Base-by-base conservation (phyloP, 75 land plant species). In the Cryptomeria japonica region DNA sequence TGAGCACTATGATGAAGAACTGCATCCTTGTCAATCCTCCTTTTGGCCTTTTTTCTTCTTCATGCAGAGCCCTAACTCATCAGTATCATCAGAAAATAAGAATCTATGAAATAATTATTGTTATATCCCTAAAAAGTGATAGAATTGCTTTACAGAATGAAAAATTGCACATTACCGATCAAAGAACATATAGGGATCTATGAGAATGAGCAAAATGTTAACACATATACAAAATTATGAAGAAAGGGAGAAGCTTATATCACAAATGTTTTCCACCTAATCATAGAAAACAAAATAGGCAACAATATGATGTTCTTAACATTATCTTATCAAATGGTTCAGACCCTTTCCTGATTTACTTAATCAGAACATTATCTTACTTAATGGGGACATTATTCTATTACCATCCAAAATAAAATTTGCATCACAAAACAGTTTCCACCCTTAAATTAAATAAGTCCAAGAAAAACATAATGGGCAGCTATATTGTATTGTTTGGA, bases 1-100 rank as follows among this genome's bases (percentile, higher is more conserved):
- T 28, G 16, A 92, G 86, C n/a, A 91, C 96, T 8, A 96, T 61
- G 2, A 96, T 25, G 88, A 96, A 96, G 90, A 95, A 96, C 64
- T 96, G 94, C 36, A 86, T 86, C 76, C 95, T 88, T 3, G 92
- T 88, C n/a, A 87, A 87, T 8, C 91, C 89, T 0, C 93, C 89
- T 87, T 89, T 94, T 0, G 88, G 86, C 41, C 94, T 86, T 32
- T 83, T 83, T 77, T 95, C 96, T 78, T 89, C 91, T 87, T 95
- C 96, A 83, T 94, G 94, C 73, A 95, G 68, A 25, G 95, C 92
- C 87, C 96, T 95, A 34, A 75, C 12, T 75, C 37, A 75, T 75
- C 70, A 64, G n/a, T 9, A 38, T 79, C 28, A 79, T 79, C 82
- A 79, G 82, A 19, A 82, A 49, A 82, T 7, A 82, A 82, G 18